phyloP scores from a whole-genome alignment of 2,329 filamentous ascomycete species.

The Grosmannia penicillata region DNA sequence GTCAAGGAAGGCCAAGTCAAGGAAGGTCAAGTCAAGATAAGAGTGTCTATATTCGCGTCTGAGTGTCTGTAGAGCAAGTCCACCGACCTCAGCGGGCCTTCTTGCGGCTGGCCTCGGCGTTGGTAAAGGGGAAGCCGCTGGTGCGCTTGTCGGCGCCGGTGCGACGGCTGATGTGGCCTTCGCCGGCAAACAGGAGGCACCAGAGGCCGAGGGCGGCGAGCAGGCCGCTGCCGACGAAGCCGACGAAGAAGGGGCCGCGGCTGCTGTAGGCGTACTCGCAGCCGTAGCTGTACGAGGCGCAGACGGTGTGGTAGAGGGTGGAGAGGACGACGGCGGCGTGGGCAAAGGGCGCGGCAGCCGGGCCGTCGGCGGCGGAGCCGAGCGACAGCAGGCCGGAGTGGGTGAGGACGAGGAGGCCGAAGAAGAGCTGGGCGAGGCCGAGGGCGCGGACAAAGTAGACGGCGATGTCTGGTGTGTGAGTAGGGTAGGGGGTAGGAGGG shows the following conservation, averaged over 20 bases:
- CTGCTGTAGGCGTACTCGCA: conserved; percentile 46
- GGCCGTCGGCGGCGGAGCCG: conserved; percentile 27
- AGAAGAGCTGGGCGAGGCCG: conserved; percentile 49
- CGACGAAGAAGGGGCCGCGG: conserved; percentile 45
- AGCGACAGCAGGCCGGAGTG: conserved; percentile 59
- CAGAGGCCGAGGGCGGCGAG: conserved; percentile 51
- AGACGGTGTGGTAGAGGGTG: conserved; percentile 46
- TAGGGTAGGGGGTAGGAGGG: too few relatives aligned
- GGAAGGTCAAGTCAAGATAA: too few relatives aligned
- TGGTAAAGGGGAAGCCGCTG: conserved; percentile 24
- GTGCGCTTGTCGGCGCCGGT: conserved; percentile 26
- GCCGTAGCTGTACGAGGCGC: conserved; percentile 53
- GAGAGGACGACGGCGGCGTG: conserved; percentile 52
- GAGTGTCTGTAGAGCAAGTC: too few relatives aligned
- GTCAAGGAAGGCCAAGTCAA: too few relatives aligned
- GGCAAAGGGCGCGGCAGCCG: conserved; percentile 45
- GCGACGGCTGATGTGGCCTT: conserved; percentile 19
- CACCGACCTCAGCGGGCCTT: too few relatives aligned
- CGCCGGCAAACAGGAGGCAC: conserved; percentile 31
- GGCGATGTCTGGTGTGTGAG: conserved; percentile 50
- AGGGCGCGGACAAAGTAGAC: conserved; percentile 60
- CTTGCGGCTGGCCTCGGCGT: conserved; percentile 14
- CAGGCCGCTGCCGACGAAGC: conserved; percentile 35
- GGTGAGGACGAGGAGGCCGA: conserved; percentile 50
- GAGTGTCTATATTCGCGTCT: too few relatives aligned